Evolutionary conservation across 768 basidiomycete genomes (phyloP), one percentile per base, ranked within the genome.

Genomic region (Termitomyces sp.): DNA sequence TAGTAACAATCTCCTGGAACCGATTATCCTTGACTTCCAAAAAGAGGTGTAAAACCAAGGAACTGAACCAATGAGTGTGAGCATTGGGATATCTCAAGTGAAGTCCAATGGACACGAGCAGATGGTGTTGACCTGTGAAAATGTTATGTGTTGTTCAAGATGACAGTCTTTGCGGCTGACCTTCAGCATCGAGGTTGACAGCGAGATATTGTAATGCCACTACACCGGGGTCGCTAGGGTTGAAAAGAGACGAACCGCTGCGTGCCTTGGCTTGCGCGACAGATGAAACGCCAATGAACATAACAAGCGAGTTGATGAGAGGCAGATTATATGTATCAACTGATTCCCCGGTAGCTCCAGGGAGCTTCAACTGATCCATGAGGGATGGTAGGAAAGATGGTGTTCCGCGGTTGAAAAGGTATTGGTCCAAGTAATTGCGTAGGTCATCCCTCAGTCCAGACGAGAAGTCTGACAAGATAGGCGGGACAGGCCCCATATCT

Each of bases 61-160:
- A 90, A 69, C 89, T 92, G 80, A 96, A 98, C 94, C 95, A 99
- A 71, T 93, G 90, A 50, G 96, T 99, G 79, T 99, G 97, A 10
- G 95, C 92, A 67, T 95, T 97, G 32, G 97, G 96, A 79, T 96
- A 98, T 66, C 97, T 92, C 61, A 99, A 78, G 69, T 98, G 96
- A 64, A 94, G 83, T 44, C 93, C 90, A 71, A 96, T 87, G n/a
- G 95, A 86, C 64, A 87, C 92, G 63, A 98, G 75, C 62, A 98
- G 79, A 72, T 94, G 90, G 74, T 98, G 93, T 85, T 97, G 94
- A 62, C 94, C 96, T 98, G 63, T 1, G 3, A 37, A 51, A 42
- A 36, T 43, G 24, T 29, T 18, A 61, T 16, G 36, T 14, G 26
- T 55, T 50, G 5, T 32, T 22, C 42, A 2, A 3, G 9, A 51